Conservation (phyloP, 352 stramenopile species). For the Globisporangium canariense region DNA sequence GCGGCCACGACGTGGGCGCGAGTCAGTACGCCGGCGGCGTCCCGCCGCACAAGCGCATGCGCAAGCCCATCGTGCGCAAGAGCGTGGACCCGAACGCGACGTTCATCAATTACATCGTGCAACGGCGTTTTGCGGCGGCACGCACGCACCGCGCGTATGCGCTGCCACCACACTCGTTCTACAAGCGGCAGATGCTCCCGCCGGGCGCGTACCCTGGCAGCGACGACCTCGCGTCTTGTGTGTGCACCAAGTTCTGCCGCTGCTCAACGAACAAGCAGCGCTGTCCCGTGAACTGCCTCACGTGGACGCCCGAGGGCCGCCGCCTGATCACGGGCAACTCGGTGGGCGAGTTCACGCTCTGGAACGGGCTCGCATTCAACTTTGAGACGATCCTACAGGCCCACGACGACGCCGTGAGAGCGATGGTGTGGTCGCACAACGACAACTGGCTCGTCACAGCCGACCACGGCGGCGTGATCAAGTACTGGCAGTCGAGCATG, state of each 20-base stretch:
- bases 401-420: slow-evolving; percentile 83
- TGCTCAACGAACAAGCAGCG: slow-evolving; percentile 91
- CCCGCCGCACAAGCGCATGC: slow-evolving; percentile 76
- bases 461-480: slow-evolving; percentile 88
- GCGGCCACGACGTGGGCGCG: slow-evolving; percentile 68
- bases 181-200: slow-evolving; percentile 81
- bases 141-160: slow-evolving; percentile 43
- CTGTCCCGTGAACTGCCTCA: slow-evolving; percentile 91
- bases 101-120: slow-evolving; percentile 79
- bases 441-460: slow-evolving; percentile 89
- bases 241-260: slow-evolving; percentile 86
- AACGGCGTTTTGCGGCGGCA: slow-evolving; percentile 64
- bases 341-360: slow-evolving; percentile 97
- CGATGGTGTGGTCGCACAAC: slow-evolving; percentile 91
- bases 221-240: slow-evolving; percentile 72
- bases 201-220: slow-evolving; percentile 53
- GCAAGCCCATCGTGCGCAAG: slow-evolving; percentile 87
- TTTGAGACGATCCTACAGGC: slow-evolving; percentile 96
- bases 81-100: slow-evolving; percentile 84
- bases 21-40: slow-evolving; percentile 66
- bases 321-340: slow-evolving; percentile 96
- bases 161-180: slow-evolving; percentile 78
- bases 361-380: slow-evolving; percentile 97
- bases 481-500: slow-evolving; percentile 92
- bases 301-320: slow-evolving; percentile 94